phyloP scores from a whole-genome alignment of 371 early-diverging fungal genomes.

The Mortierella sp. region DNA sequence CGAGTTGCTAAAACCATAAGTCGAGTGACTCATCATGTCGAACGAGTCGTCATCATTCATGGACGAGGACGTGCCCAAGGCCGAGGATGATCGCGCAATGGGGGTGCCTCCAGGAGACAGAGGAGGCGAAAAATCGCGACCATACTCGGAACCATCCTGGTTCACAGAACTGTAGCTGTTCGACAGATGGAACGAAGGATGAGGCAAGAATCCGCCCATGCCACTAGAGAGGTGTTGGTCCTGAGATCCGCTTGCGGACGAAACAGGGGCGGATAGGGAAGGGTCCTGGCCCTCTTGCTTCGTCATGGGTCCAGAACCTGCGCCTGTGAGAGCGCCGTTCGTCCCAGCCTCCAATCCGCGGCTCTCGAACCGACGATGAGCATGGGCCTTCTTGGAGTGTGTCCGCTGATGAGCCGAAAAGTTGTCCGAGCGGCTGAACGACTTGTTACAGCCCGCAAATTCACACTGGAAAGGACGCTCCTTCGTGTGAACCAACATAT shows the following conservation, averaged over 20 bases:
- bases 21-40: slow-evolving; percentile 42
- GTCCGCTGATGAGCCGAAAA: slow-evolving; percentile 72
- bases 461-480: slow-evolving; percentile 76
- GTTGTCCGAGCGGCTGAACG: slow-evolving; percentile 84
- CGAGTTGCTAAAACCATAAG: slow-evolving; percentile 33
- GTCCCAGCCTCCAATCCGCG: slow-evolving; percentile 22
- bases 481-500: slow-evolving; percentile 76
- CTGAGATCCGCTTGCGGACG: slow-evolving; percentile 1
- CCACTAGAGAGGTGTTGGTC: slow-evolving; percentile 9
- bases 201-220: slow-evolving; percentile 38
- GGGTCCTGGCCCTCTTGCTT: slow-evolving; percentile 48
- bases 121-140: slow-evolving; percentile 49
- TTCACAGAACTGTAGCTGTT: slow-evolving; percentile 29
- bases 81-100: slow-evolving; percentile 22
- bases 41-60: slow-evolving; percentile 49
- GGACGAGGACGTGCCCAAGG: slow-evolving; percentile 35
- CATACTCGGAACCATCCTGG: slow-evolving; percentile 40
- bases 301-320: slow-evolving; percentile 1
- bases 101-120: slow-evolving; percentile 35
- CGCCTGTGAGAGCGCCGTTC: too few relatives aligned
- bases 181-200: slow-evolving; percentile 36
- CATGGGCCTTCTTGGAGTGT: slow-evolving; percentile 54
- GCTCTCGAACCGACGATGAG: slow-evolving; percentile 44
- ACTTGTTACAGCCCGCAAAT: slow-evolving; percentile 73
- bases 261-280: neutral